These are phyloP conservation scores for Diplodia corticola DNA, from an alignment of 2,329 filamentous ascomycete genomes.

Conservation along the genomic window DNA sequence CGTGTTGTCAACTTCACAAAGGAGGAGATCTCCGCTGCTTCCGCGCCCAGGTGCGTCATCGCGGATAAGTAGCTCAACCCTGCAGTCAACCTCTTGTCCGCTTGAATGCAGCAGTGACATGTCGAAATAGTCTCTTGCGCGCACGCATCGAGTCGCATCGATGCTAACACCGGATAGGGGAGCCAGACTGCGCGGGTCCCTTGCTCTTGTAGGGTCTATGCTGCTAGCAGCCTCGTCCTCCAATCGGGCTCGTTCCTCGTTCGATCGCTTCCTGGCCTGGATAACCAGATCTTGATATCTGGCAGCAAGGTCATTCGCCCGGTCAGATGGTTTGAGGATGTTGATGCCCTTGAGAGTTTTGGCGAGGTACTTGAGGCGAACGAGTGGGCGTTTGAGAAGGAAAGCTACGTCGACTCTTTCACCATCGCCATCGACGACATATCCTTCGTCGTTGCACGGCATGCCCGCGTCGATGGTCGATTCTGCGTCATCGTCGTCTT, in stretches of 20 bases:
- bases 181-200: constrained; percentile 76
- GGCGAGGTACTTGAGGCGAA: constrained; percentile 82
- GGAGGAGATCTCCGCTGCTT: constrained; percentile 78
- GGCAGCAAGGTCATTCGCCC: constrained; percentile 59
- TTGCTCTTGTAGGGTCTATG: constrained; percentile 77
- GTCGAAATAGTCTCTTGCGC: constrained; percentile 86
- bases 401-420: constrained; percentile 94
- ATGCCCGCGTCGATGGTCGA: constrained; percentile 56
- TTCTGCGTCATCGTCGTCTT: constrained; percentile 45
- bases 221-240: constrained; percentile 84
- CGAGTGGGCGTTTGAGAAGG: constrained; percentile 82
- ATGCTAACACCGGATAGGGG: constrained; percentile 70
- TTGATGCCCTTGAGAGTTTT: constrained; percentile 75
- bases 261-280: constrained; percentile 71
- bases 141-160: constrained; percentile 77
- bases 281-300: constrained; percentile 73
- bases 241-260: constrained; percentile 70
- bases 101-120: constrained; percentile 84
- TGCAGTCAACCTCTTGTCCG: constrained; percentile 85
- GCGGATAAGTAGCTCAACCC: constrained; percentile 81
- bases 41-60: constrained; percentile 71
- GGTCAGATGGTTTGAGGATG: constrained; percentile 54
- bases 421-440: constrained; percentile 69
- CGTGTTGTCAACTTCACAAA: constrained; percentile 81
- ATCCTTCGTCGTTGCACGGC: constrained; percentile 60